Base-by-base conservation (phyloP, 2,329 filamentous ascomycete genomes). In the Xylaria sp. region DNA sequence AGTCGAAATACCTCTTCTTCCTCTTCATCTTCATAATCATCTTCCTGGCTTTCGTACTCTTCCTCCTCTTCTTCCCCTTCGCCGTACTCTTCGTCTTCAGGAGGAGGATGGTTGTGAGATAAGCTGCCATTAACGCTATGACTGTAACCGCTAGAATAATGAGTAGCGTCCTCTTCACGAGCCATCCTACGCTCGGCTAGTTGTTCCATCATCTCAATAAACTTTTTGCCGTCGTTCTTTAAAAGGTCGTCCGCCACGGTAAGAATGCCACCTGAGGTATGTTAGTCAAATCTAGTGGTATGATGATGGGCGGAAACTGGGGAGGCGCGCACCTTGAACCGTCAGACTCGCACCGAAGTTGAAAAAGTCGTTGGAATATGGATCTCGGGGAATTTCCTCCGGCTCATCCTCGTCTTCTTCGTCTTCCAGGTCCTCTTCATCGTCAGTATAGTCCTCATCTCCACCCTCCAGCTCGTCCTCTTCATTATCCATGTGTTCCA, bases 161-260 rank as follows among this genome's bases (percentile, higher is more conserved):
- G 85, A 73, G 88, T 90, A 59, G 93, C 93, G 78, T 98, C 94
- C 82, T 96, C 94, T 83, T 98, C 95, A 74, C 96, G 91, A 78
- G 94, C 93, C 95, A 99, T 98, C 75, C 96, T 90, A 76, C 95
- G 93, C 83, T 99, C 96, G 45, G 96, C 96, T 75, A 99, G 88
- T 83, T 98, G 95, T 81, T 99, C 96, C 96, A 99, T 99, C 96
- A 99, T 99, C 80, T 99, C 96, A 81, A 99, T 99, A 83, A 99
- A 99, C 78, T 97, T 97, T 82, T 97, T 97, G 77, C 96, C 96
- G 81, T 99, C 96, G 82, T 99, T 99, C 82, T 98, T 98, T 71
- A 99, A 88, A 73, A 99, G 86, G 82, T 99, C 96, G 85, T 99
- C 96, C 80, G 96, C 96, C 78, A 99, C 96, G 73, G 96, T 99